These are phyloP conservation scores for Populus tomentosa DNA, from an alignment of 441 rosid genomes.

Conservation along the genomic window DNA sequence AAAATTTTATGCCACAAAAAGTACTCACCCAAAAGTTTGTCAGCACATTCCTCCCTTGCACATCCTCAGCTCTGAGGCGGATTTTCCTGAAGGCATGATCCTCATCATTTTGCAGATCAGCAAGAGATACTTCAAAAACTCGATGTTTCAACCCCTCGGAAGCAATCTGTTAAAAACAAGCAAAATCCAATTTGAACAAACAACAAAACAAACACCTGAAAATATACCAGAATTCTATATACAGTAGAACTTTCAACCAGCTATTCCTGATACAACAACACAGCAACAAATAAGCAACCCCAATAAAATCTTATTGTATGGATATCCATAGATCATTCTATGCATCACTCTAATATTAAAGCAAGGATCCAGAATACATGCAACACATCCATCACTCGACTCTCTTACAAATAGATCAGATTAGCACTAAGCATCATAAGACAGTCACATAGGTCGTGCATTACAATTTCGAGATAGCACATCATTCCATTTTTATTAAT, in stretches of 20 bases:
- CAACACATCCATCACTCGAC: neutral
- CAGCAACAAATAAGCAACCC: too few species aligned
- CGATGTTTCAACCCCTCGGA: slow-evolving; percentile 86
- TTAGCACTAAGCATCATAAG: neutral
- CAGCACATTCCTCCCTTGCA: slow-evolving; percentile 79
- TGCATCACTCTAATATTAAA: neutral
- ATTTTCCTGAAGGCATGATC: slow-evolving; percentile 78
- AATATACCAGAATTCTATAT: neutral
- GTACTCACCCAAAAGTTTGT: slow-evolving; percentile 79
- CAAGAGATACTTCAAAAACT: slow-evolving; percentile 71
- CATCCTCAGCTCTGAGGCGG: slow-evolving; percentile 83
- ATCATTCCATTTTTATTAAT: too few species aligned
- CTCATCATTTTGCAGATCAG: slow-evolving; percentile 75
- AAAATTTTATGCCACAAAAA: neutral
- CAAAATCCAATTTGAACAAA: neutral
- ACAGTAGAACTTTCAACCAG: neutral
- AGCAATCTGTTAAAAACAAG: slow-evolving; percentile 52
- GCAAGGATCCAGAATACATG: neutral
- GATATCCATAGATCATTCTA: neutral
- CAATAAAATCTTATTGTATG: neutral
- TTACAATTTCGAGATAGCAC: neutral
- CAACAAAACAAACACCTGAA: neutral
- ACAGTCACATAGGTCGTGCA: neutral
- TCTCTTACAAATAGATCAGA: neutral
- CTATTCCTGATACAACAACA: neutral